Base-by-base conservation (phyloP, 129 eudicot species). In the Tagetes erecta region DNA sequence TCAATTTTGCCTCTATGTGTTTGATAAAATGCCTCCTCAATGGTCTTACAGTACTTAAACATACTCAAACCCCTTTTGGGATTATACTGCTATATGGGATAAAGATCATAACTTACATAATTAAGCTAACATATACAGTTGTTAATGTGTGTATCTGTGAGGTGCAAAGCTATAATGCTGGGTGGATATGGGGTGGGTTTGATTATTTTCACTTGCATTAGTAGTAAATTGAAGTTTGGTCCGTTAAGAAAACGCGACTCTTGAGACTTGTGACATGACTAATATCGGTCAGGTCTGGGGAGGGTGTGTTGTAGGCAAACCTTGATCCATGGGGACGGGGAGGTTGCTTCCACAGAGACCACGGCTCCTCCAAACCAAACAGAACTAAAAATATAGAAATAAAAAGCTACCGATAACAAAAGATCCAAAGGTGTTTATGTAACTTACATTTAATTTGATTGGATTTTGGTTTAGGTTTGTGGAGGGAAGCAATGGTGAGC, bases 401-500 rank as follows among this genome's bases (percentile, higher is more conserved):
- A 20, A 20, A 20, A 20, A 20, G 27, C 27, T 20, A 20, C 27
- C 27, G 27, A 20, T 20, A 20, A 20, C 27, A 20, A 20, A 20
- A 20, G 27, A 68, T 42, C 64, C 2, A 27, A 76, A 62, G 55
- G 56, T 56, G 78, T 39, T 20, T 46, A 52, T 71, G 64, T 78
- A 72, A 45, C 72, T 55, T 34, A 35, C 8, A 7, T 33, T 45
- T 72, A n/a, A 34, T 71, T n/a, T 70, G 37, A 27, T 39, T 62
- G 8, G 64, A 42, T 20, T 20, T 20, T 78, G 53, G 71, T 63
- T 70, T 70, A 70, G 72, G 77, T 39, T 79, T 79, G 60, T 44
- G 72, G 67, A 64, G 42, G 70, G 74, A 79, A 84, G 82, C 80
- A 55, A 95, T 95, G 99, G 99, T 95, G 90, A 95, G 99, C 94